Evolutionary conservation across 495 filamentous ascomycete genomes (phyloP).

Genomic region (Lineolata rhizophorae): DNA sequence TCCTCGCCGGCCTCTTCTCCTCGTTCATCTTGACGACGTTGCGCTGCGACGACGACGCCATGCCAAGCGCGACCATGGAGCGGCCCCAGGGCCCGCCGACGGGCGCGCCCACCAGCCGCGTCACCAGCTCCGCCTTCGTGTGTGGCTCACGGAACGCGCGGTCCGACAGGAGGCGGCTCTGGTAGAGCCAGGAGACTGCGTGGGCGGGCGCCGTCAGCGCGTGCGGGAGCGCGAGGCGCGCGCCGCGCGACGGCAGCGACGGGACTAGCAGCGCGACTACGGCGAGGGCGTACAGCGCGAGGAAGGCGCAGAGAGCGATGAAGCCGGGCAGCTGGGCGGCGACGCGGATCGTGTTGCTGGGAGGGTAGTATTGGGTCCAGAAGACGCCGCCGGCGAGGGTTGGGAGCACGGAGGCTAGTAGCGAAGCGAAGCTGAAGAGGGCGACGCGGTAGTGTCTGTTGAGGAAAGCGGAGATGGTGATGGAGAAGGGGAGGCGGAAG

Average conservation of each 20-base stretch:
- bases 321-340: constrained; percentile 46
- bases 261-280: constrained; percentile 34
- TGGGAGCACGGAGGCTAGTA: constrained; percentile 43
- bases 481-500: constrained; percentile 37
- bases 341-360: constrained; percentile 23
- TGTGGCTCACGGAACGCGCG: constrained; percentile 36
- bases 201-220: constrained; percentile 48
- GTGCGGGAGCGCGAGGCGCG: constrained; percentile 36
- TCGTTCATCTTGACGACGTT: constrained; percentile 5
- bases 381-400: constrained; percentile 62
- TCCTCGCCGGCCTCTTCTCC: not conserved
- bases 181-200: constrained; percentile 52
- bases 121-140: constrained; percentile 39
- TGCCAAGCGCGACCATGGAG: not conserved
- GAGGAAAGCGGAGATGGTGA: constrained; percentile 34
- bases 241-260: constrained; percentile 20
- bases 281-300: constrained; percentile 43
- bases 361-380: constrained; percentile 43
- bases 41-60: not conserved
- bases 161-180: constrained; percentile 44
- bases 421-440: constrained; percentile 38
- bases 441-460: constrained; percentile 54
- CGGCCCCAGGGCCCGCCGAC: not conserved
- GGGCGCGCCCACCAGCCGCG: constrained; percentile 26
- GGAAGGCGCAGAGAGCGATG: constrained; percentile 40